Base-by-base conservation (phyloP, 2,329 filamentous ascomycete genomes). In the Cladorrhinum sp. region DNA sequence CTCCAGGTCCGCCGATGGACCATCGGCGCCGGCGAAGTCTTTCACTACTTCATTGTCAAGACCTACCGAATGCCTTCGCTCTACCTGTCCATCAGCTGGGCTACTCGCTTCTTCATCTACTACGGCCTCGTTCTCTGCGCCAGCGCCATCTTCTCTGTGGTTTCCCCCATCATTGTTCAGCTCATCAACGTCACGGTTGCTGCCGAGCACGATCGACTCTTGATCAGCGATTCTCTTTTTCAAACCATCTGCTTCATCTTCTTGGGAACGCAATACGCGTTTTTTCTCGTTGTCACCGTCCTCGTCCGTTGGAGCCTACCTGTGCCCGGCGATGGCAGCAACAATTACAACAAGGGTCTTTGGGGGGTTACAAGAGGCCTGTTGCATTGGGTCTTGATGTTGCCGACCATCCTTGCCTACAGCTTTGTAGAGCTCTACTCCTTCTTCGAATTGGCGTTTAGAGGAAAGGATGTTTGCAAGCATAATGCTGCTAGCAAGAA, bases 1-100 rank as follows among this genome's bases (percentile, higher is more conserved):
- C 52, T 62, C 4, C 60, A 62, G 49, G 33, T 62, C 4, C 57
- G 60, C 30, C 57, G 60, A 8, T 62, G 60, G 60, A 62, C 60
- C 28, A 62, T 62, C 12, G 60, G 60, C 53, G 60, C 60, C 46
- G 60, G 57, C 46, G 60, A 62, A n/a, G 60, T 62, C 30, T 62
- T 62, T 16, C 60, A 62, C 46, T 62, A 62, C 52, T 62, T 62
- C 24, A 57, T 62, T 23, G 60, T 62, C 52, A 62, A 62, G 57
- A 59, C 57, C 4, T 59, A 59, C 53, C 60, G 60, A 2, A 62
- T 62, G 60, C 60, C 60, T 1, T 52, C 51, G 60, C 46, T 59
- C 23, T 56, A 48, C 8, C 26, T 62, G 57, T 59, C 57, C 30
- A 49, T 62, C 52, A 62, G 56, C 46, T 62, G 60, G 60, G 57